Percentiles rank a stretch among this genome's conserved stretches.
phyloP scores from a whole-genome alignment of 1,284 basidiomycete genomes.

The Xanthoconium separans region DNA sequence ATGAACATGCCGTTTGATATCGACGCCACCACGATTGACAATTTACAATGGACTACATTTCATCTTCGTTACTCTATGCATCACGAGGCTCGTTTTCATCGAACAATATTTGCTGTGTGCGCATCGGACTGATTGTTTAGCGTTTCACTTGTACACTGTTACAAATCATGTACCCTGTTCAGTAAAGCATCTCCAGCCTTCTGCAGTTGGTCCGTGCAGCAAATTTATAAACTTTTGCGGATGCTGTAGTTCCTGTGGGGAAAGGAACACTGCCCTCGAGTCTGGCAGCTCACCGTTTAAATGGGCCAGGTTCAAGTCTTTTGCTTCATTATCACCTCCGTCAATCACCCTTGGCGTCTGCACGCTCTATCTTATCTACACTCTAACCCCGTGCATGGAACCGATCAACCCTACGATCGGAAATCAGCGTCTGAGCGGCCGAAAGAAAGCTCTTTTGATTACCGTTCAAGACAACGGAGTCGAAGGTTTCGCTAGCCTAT shows the following conservation, averaged over 20 bases:
- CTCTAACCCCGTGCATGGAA: not conserved
- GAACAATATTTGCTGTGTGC: constrained; percentile 11
- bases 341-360: not conserved
- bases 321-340: not conserved
- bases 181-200: not conserved
- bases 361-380: constrained; percentile 15
- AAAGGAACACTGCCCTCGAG: not conserved
- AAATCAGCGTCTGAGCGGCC: not conserved
- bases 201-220: not conserved
- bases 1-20: constrained; percentile 19
- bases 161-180: not conserved
- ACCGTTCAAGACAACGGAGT: constrained; percentile 12
- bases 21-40: not conserved
- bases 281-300: not conserved
- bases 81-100: not conserved
- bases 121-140: constrained; percentile 4
- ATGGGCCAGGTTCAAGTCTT: not conserved
- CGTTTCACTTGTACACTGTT: not conserved
- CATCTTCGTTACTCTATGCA: not conserved
- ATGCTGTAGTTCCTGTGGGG: constrained; percentile 16
- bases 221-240: not conserved
- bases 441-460: constrained; percentile 23
- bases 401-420: not conserved
- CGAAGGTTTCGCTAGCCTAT: constrained; percentile 2
- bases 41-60: constrained; percentile 4